Evolutionary conservation across 2,329 filamentous ascomycete genomes (phyloP).

Genomic region (Endocalyx cinctus): DNA sequence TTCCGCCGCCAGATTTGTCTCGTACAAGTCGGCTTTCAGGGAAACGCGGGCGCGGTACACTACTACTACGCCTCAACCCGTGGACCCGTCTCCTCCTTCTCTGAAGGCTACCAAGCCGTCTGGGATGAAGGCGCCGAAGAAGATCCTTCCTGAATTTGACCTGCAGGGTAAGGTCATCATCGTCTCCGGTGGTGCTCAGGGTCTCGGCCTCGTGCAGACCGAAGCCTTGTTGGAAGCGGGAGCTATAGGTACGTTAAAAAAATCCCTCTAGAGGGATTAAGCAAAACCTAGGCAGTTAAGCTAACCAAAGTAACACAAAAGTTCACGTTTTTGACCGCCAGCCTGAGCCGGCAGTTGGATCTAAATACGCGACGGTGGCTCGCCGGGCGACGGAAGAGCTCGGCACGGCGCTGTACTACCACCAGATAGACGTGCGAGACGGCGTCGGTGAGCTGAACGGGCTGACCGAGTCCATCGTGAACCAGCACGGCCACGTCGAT

Average conservation of each 20-base stretch:
- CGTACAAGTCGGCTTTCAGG: conserved; percentile 3
- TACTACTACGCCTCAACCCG: conserved; percentile 1
- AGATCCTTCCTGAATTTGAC: conserved; percentile 65
- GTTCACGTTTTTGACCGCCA: conserved; percentile 65
- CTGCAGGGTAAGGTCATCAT: conserved; percentile 69
- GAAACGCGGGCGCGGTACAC: conserved; percentile 6
- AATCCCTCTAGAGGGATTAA: background rate
- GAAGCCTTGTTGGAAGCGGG: conserved; percentile 78
- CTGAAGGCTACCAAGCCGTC: conserved; percentile 5
- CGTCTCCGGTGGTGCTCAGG: conserved; percentile 72
- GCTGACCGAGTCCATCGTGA: conserved; percentile 64
- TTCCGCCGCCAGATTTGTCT: conserved; percentile 5
- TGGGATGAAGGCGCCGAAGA: conserved; percentile 6
- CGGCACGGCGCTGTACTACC: conserved; percentile 67
- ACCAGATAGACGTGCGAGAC: conserved; percentile 69
- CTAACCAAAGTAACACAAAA: too few relatives aligned
- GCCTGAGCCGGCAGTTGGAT: conserved; percentile 43
- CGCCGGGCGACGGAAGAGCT: conserved; percentile 59
- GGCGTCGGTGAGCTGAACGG: conserved; percentile 64
- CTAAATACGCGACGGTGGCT: conserved; percentile 62
- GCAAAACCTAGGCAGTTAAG: background rate
- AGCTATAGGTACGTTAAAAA: conserved; percentile 52
- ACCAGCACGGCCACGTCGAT: conserved; percentile 67
- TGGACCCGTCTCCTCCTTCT: conserved; percentile 11
- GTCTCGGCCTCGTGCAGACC: conserved; percentile 72